A percentile compares a stretch with the other conserved stretches of the same genome.
These are phyloP conservation scores for Saccharomycopsis fibuligera DNA, from an alignment of 805 yeast species.

Conservation along the genomic window DNA sequence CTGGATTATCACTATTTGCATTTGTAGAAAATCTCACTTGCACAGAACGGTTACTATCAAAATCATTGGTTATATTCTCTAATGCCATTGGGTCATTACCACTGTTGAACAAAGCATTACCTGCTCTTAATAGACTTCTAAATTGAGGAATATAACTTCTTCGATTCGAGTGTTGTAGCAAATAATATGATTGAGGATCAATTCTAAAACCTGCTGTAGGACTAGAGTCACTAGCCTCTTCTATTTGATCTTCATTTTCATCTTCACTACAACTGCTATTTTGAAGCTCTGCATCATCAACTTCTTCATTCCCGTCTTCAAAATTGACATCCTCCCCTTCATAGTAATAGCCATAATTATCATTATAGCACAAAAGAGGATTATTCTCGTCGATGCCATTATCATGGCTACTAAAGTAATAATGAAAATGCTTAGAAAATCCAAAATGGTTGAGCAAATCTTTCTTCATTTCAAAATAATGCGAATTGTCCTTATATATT, in stretches of 20 bases:
- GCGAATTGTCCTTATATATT: conserved; percentile 10
- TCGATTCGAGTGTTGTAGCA: not conserved
- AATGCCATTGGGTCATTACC: not conserved
- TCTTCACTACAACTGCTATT: not conserved
- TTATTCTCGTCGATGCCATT: not conserved
- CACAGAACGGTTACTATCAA: not conserved
- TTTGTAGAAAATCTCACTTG: not conserved
- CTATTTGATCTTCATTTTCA: conserved; percentile 3
- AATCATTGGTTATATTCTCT: not conserved
- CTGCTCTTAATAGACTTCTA: not conserved
- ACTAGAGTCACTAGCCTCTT: conserved; percentile 1
- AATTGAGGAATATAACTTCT: conserved; percentile 1
- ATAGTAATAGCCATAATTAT: conserved; percentile 12
- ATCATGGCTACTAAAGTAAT: conserved; percentile 3
- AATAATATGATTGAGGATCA: conserved; percentile 1
- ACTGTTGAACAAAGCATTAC: not conserved
- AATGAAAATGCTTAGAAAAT: conserved; percentile 6
- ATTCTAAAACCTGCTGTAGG: not conserved
- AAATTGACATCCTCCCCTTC: conserved; percentile 8
- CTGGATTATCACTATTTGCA: not conserved
- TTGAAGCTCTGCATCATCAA: not conserved
- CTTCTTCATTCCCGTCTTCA: not conserved
- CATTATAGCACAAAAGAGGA: not conserved
- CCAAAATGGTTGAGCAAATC: conserved; percentile 6
- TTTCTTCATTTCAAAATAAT: conserved; percentile 18